These are phyloP conservation scores for Coprinellus aureogranulatus DNA, from an alignment of 768 basidiomycete genomes.

Conservation along the genomic window DNA sequence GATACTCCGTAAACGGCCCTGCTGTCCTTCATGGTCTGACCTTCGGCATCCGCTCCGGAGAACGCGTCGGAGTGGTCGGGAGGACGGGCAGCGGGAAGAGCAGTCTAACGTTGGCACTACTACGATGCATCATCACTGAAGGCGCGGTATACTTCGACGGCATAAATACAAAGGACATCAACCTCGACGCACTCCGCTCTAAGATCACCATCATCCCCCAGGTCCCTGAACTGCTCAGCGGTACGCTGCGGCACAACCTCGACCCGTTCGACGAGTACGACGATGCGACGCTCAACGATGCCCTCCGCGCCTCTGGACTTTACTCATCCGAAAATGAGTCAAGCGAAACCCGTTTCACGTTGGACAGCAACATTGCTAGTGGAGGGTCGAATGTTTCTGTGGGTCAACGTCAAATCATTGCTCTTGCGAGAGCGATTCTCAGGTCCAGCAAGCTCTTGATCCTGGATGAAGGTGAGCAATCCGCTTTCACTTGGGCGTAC, in stretches of 20 bases:
- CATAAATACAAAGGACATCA: constrained; percentile 41
- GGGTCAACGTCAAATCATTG: constrained; percentile 72
- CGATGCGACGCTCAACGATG: constrained; percentile 42
- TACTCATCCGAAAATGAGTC: constrained; percentile 40
- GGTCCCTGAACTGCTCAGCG: constrained; percentile 37
- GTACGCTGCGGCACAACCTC: constrained; percentile 63
- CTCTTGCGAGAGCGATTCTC: constrained; percentile 61
- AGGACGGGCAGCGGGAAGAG: constrained; percentile 28
- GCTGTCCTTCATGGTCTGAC: constrained; percentile 46
- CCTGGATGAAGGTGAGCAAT: constrained; percentile 63
- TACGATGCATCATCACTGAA: constrained; percentile 52
- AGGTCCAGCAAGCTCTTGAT: constrained; percentile 59
- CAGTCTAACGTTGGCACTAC: constrained; percentile 41
- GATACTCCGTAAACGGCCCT: constrained; percentile 44
- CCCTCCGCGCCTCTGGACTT: constrained; percentile 39
- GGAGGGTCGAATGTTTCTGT: constrained; percentile 75
- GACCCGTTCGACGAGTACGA: constrained; percentile 64
- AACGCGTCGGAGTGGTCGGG: constrained; percentile 49
- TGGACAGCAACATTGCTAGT: constrained; percentile 44
- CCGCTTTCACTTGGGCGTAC: no score
- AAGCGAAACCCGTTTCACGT: constrained; percentile 46
- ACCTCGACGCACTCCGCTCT: constrained; percentile 52
- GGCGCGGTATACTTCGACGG: constrained; percentile 56
- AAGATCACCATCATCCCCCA: constrained; percentile 58
- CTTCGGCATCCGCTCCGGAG: constrained; percentile 54